These are phyloP conservation scores for Sclerotinia glacialis DNA, from an alignment of 2,329 filamentous ascomycete species.

Conservation along the genomic window DNA sequence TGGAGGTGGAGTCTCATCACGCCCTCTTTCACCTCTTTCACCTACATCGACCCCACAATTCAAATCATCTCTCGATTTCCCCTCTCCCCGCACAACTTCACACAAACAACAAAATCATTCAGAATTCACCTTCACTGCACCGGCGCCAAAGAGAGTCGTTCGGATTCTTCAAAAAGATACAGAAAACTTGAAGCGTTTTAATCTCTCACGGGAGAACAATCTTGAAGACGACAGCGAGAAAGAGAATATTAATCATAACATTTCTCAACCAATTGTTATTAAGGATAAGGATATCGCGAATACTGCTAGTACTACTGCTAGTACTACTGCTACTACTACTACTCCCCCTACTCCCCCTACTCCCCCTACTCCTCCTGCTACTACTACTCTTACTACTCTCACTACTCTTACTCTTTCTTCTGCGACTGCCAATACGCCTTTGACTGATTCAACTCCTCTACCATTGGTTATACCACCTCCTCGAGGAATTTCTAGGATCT, in stretches of 20 bases:
- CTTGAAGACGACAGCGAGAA: not conserved
- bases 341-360: too few relatives aligned
- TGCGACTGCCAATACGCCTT: not conserved
- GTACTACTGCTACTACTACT: too few relatives aligned
- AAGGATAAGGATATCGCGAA: not conserved
- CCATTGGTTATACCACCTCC: not conserved
- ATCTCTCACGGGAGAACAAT: not conserved
- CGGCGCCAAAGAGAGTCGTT: not conserved
- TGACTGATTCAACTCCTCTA: not conserved
- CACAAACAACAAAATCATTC: not conserved
- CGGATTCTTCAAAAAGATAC: not conserved
- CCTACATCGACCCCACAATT: conserved; percentile 5
- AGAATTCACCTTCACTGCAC: conserved; percentile 4
- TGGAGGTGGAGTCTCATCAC: not conserved
- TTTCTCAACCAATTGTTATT: not conserved
- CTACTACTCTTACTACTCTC: too few relatives aligned
- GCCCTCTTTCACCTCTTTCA: too few relatives aligned
- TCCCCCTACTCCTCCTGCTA: too few relatives aligned
- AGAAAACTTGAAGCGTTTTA: not conserved
- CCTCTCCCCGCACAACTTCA: not conserved
- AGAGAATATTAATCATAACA: not conserved
- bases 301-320: too few relatives aligned
- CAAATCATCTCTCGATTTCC: not conserved
- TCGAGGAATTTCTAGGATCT: not conserved
- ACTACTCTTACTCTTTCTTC: too few relatives aligned